These are phyloP conservation scores for Karstenula rhodostoma DNA, from an alignment of 2,329 filamentous ascomycete genomes.

Conservation along the genomic window DNA sequence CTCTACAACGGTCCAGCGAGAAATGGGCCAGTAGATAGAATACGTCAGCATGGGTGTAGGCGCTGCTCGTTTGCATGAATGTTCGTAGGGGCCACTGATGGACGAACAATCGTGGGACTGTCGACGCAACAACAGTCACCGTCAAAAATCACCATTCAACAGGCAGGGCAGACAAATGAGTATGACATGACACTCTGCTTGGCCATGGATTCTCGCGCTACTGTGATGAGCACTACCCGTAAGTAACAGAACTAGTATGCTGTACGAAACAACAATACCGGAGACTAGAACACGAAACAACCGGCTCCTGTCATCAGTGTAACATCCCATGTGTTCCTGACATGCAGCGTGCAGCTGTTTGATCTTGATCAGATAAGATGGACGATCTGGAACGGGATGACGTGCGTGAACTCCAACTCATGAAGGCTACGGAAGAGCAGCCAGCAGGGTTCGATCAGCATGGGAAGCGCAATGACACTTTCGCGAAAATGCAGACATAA, in stretches of 20 bases:
- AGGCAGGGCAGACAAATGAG: no score
- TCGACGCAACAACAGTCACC: no score
- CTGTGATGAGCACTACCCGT: no score
- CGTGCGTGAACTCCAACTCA: conserved; percentile 22
- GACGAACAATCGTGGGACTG: no score
- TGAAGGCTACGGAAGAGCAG: conserved; percentile 9
- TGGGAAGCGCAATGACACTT: background rate
- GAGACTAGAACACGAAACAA: background rate
- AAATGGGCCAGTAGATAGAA: background rate
- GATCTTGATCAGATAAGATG: conserved; percentile 16
- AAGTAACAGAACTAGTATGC: background rate
- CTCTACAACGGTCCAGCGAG: background rate
- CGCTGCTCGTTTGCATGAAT: no score
- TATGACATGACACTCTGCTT: no score
- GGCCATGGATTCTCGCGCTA: no score
- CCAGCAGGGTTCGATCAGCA: background rate
- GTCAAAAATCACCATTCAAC: no score
- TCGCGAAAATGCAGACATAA: no score
- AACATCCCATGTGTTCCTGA: conserved; percentile 5
- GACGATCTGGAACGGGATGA: conserved; percentile 18
- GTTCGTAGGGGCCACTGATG: no score
- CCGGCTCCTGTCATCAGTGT: background rate
- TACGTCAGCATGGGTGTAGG: background rate
- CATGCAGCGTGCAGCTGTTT: background rate
- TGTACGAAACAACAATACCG: background rate